Evolutionary conservation across 2,329 filamentous ascomycete genomes (phyloP), one percentile per base, ranked within the genome.

Genomic region (Biscogniauxia mediterranea): DNA sequence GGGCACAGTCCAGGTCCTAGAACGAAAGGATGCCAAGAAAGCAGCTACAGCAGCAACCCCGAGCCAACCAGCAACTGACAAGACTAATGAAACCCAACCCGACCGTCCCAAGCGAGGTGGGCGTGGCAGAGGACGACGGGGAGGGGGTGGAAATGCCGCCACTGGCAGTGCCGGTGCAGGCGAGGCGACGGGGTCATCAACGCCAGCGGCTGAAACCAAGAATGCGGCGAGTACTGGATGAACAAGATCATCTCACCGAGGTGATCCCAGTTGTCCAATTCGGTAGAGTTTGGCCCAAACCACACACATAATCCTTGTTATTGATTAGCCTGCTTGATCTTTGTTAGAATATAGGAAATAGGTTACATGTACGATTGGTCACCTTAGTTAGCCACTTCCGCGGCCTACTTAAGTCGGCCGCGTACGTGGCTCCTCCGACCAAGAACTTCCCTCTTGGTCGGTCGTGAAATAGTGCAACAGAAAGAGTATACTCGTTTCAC

Each of bases 1-100:
- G 73, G 93, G 91, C 6, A 89, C 89, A 9, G 92, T 98, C 1
- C 91, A 96, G 66, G 90, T 98, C 1, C 79, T 96, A 23, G 93
- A 97, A 77, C 85, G 90, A 55, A 92, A 91, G 74, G 89, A 91
- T 54, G 81, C 70, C 6, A 77, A 77, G 66, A 73, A 71, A 58
- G 32, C 68, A 21, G 26, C 68, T 58, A 32, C 28, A 9, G 54
- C 59, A 11, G 53, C 49, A 53, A n/a, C 66, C 1, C 54, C 59
- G 21, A 57, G 66, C 54, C 68, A 68, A 20, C 64, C 68, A 26
- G 53, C 66, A 1, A 58, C 56, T 20, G 68, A 70, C 2, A 71
- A 72, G 55, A 61, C 70, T 7, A 62, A 52, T 32, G 69, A 71
- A 42, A 60, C 66, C 13, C 61, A 66, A 17, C 57, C 67, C 0